Base-by-base conservation (phyloP, 768 basidiomycete genomes). In the Calvatia gigantea region DNA sequence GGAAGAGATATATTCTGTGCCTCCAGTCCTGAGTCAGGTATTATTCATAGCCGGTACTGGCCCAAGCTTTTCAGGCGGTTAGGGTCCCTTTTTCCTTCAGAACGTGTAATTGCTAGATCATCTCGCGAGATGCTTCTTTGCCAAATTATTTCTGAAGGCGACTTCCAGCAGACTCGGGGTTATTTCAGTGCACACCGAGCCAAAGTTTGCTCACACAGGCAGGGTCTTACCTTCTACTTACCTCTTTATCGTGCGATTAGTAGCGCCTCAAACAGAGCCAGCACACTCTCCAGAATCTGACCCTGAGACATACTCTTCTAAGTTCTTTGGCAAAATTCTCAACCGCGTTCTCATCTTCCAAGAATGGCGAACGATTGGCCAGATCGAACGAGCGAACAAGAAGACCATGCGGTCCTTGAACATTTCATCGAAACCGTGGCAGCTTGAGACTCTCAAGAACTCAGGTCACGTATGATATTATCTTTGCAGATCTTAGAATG, bases 351-450 rank as follows among this genome's bases (percentile, higher is more conserved):
- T 32, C 17, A n/a, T 43, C 31, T 21, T 14, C 43, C 28, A 7
- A n/a, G 32, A 42, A 21, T 25, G 15, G 28, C 29, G 14, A 51
- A 14, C 25, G 51, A 52, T 33, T 19, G 51, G 51, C 21, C 33
- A 23, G 17, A 23, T n/a, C 6, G 33, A n/a, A 37, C 27, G 17
- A 28, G n/a, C 29, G 41, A 52, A 21, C 4, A n/a, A 19, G 33
- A 43, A 32, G 14, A n/a, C 51, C 51, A 52, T 43, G 39, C 28
- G 51, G 51, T 33, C 4, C 6, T 51, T 51, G 46, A n/a, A 19
- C 17, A 12, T 41, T 31, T 41, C 27, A 6, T 51, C 19, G 28
- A 17, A 19, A 39, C n/a, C 38, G 38, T 19, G 39, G 38, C 14
- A 39, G 7, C 27, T 41, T 7, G n/a, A n/a, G 21, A 31, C n/a